Evolutionary conservation across 2,329 filamentous ascomycete genomes (phyloP), one percentile per base, ranked within the genome.

Genomic region (Fusarium kyushuense): DNA sequence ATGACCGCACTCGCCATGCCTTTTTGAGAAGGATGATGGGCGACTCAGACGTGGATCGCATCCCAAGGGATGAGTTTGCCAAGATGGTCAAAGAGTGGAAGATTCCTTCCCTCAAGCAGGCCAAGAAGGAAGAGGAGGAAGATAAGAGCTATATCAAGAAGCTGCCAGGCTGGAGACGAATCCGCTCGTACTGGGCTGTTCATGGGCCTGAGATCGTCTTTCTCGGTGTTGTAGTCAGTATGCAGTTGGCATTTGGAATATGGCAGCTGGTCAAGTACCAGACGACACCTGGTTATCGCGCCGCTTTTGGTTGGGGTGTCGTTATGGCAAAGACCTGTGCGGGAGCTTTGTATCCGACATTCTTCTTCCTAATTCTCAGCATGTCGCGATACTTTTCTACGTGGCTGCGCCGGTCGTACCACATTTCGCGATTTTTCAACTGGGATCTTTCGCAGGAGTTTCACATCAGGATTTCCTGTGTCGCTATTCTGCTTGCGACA

Each of bases 331-430:
- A 88, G 74, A 82, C 83, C 0, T 83, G 78, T 42, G 85, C 86
- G 12, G 86, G 86, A 5, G 82, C 83, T 0, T 69, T 88, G 2
- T 88, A 87, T 48, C 85, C 85, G 19, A 87, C 85, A 2, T 81
- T 88, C 57, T 87, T 87, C 76, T 87, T 88, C 67, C 78, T 88
- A 58, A 79, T 88, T 9, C 76, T 88, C 7, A 86, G 84, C 69
- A 88, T 88, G 86, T 86, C 84, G 16, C 78, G 86, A 29, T 86
- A 85, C 76, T 80, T 86, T 21, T 82, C 85, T 3, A 88, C 86
- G 0, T 83, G 82, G 54, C 72, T 86, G 38, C 80, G 85, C 17
- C 76, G 82, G n/a, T 85, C 80, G 13, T 85, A 84, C 64, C 77
- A 80, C 54, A 76, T 87, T 59, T 86, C 83, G 4, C 79, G 84